These are phyloP conservation scores for Exserohilum turcica DNA, from an alignment of 2,329 filamentous ascomycete species.

Conservation along the genomic window DNA sequence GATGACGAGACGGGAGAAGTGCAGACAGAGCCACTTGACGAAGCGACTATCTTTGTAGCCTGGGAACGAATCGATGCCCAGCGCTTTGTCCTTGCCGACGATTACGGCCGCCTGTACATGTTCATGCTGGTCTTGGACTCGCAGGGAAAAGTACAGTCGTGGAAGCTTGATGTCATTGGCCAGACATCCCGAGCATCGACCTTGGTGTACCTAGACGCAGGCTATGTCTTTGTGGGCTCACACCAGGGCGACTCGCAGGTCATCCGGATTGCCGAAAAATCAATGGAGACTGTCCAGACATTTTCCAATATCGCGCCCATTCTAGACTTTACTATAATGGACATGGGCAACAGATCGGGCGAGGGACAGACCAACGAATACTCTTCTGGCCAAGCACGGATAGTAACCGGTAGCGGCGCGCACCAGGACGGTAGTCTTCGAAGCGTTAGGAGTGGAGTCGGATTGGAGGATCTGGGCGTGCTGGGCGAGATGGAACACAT, in stretches of 20 bases:
- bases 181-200: constrained; percentile 75
- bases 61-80: constrained; percentile 86
- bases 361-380: constrained; percentile 85
- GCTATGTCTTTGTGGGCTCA: constrained; percentile 83
- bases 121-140: constrained; percentile 73
- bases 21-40: constrained; percentile 67
- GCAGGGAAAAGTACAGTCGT: constrained; percentile 69
- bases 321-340: constrained; percentile 93
- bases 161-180: constrained; percentile 71
- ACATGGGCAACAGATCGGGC: constrained; percentile 83
- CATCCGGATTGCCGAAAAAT: constrained; percentile 65
- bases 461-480: constrained; percentile 83
- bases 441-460: constrained; percentile 91
- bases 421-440: constrained; percentile 86
- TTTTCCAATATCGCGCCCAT: constrained; percentile 88
- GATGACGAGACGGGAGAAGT: constrained; percentile 74
- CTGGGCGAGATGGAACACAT: constrained; percentile 78
- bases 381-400: constrained; percentile 89
- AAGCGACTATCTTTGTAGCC: constrained; percentile 85
- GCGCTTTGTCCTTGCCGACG: constrained; percentile 86
- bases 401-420: constrained; percentile 90
- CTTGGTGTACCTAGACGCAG: constrained; percentile 76
- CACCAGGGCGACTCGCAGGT: constrained; percentile 93
- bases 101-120: constrained; percentile 86
- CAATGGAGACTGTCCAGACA: constrained; percentile 72